These are phyloP conservation scores for Trichoderma lentiforme DNA, from an alignment of 2,329 filamentous ascomycete genomes.

Conservation along the genomic window DNA sequence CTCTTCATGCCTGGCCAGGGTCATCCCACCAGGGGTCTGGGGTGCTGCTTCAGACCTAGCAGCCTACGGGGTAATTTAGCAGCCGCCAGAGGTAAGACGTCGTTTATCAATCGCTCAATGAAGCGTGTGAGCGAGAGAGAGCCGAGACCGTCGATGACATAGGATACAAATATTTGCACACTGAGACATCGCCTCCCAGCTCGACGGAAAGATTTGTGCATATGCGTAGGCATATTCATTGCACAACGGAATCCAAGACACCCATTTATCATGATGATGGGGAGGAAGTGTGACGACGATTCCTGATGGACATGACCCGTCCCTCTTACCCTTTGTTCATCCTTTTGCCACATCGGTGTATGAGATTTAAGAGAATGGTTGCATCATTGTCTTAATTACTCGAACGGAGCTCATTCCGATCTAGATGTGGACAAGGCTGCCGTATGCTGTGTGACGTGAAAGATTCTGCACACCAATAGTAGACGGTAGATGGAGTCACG, in stretches of 20 bases:
- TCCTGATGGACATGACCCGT: not conserved
- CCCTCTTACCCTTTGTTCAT: not conserved
- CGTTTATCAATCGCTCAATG: not conserved
- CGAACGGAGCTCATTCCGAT: not conserved
- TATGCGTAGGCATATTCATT: not conserved
- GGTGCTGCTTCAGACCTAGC: not conserved
- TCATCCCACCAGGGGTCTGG: not conserved
- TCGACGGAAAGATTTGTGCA: not conserved
- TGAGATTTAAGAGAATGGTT: not conserved
- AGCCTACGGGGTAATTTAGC: not conserved
- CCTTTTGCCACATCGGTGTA: not conserved
- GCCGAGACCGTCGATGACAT: not conserved
- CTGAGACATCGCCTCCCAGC: not conserved
- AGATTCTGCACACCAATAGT: not conserved
- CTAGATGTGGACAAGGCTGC: not conserved
- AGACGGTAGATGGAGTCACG: not conserved
- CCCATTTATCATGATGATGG: not conserved
- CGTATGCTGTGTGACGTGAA: conserved; percentile 2
- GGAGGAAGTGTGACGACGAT: not conserved
- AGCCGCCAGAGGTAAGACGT: not conserved
- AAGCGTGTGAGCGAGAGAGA: not conserved
- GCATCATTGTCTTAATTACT: not conserved
- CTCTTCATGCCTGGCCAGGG: conserved; percentile 9
- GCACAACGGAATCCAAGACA: not conserved
- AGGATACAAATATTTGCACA: not conserved